phyloP scores from a whole-genome alignment of 2,329 filamentous ascomycete genomes.

The Setomelanomma holmii region DNA sequence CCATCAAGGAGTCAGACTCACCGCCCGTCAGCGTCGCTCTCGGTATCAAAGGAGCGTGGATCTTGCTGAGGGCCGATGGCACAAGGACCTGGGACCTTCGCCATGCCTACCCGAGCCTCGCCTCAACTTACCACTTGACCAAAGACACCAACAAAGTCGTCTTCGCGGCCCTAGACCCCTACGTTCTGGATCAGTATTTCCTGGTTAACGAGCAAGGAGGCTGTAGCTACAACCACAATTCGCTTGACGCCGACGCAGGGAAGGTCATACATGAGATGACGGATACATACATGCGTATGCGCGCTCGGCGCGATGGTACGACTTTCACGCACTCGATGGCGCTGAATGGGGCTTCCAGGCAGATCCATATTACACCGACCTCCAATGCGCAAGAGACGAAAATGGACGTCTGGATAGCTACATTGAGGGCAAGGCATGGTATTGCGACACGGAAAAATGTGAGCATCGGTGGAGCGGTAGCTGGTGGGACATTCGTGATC shows the following conservation, averaged over 20 bases:
- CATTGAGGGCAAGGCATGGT: neutral
- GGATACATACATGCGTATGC: constrained; percentile 6
- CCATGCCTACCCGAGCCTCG: neutral
- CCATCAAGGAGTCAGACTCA: constrained; percentile 2
- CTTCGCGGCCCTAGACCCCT: constrained; percentile 11
- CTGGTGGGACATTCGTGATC: neutral
- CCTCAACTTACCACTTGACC: neutral
- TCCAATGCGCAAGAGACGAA: constrained; percentile 34
- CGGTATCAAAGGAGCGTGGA: constrained; percentile 11
- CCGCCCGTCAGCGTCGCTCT: constrained; percentile 7
- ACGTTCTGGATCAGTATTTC: constrained; percentile 3
- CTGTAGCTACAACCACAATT: neutral
- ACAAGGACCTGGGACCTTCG: constrained; percentile 5
- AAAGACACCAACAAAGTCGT: neutral
- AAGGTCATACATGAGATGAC: constrained; percentile 7
- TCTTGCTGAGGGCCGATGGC: constrained; percentile 11
- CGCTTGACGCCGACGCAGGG: neutral
- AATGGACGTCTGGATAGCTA: neutral
- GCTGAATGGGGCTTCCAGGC: neutral
- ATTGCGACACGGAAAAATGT: neutral
- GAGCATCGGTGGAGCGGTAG: neutral
- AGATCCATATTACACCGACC: constrained; percentile 46
- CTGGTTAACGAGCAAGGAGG: neutral
- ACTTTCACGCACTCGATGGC: constrained; percentile 1
- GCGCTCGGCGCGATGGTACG: constrained; percentile 7